phyloP scores from a whole-genome alignment of 2,329 filamentous ascomycete species.

The Ophiocordyceps camponoti-saundersi region DNA sequence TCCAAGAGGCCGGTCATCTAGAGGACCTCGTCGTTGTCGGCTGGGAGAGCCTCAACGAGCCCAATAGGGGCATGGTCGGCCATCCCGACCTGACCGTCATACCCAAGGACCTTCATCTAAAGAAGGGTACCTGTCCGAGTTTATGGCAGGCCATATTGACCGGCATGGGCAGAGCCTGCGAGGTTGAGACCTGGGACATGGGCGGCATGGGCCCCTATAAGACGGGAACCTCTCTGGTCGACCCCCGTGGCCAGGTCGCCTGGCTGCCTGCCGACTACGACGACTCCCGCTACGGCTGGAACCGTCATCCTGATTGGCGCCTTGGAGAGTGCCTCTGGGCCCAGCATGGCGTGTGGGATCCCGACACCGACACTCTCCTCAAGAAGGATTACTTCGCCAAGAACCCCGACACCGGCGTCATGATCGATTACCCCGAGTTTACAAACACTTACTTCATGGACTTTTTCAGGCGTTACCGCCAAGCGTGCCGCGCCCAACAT shows the following conservation, averaged over 20 bases:
- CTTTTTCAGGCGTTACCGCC: slow-evolving; percentile 60
- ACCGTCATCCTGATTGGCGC: slow-evolving; percentile 73
- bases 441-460: slow-evolving; percentile 86
- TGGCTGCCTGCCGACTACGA: slow-evolving; percentile 78
- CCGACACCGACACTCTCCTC: slow-evolving; percentile 55
- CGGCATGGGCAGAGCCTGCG: slow-evolving; percentile 78
- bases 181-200: slow-evolving; percentile 87
- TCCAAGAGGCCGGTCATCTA: slow-evolving; percentile 78
- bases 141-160: slow-evolving; percentile 87
- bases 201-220: slow-evolving; percentile 86
- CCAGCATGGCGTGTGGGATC: slow-evolving; percentile 92
- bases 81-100: slow-evolving; percentile 67
- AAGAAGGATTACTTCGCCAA: slow-evolving; percentile 79
- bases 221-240: slow-evolving; percentile 64
- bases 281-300: slow-evolving; percentile 80
- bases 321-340: slow-evolving; percentile 94
- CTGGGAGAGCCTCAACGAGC: slow-evolving; percentile 95
- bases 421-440: slow-evolving; percentile 67
- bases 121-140: slow-evolving; percentile 85
- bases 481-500: slow-evolving; percentile 60
- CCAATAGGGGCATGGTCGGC: slow-evolving; percentile 74
- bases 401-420: slow-evolving; percentile 55
- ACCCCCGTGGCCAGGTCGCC: slow-evolving; percentile 69
- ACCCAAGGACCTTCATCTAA: slow-evolving; percentile 73
- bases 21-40: slow-evolving; percentile 79